Percentiles rank a stretch among this genome's conserved stretches.
phyloP scores from a whole-genome alignment of 371 early-diverging fungal species.

The Mucor velutinosus region DNA sequence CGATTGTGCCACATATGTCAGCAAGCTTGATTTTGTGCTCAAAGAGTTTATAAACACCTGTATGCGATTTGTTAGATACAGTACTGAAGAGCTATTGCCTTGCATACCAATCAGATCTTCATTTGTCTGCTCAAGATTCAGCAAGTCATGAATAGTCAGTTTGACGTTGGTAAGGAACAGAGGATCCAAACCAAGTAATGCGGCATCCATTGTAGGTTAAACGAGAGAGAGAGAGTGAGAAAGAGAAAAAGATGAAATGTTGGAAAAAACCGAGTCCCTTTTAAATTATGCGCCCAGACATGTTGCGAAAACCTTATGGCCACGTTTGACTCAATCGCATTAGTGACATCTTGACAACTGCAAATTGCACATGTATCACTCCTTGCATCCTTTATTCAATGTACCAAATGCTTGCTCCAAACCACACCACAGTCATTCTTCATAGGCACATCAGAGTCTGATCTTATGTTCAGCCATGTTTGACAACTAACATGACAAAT shows the following conservation, averaged over 20 bases:
- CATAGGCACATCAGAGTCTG: too few relatives aligned
- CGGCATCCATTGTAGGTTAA: neutral
- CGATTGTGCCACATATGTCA: constrained; percentile 16
- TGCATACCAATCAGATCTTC: neutral
- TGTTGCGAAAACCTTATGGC: too few relatives aligned
- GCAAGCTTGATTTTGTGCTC: constrained; percentile 8
- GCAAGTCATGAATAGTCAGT: constrained; percentile 5
- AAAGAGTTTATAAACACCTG: neutral
- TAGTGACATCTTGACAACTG: too few relatives aligned
- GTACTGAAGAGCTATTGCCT: neutral
- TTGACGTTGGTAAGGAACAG: constrained; percentile 9
- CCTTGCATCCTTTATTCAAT: too few relatives aligned
- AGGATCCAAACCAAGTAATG: constrained; percentile 4
- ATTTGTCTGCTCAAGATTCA: neutral
- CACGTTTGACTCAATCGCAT: too few relatives aligned
- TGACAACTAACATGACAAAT: too few relatives aligned
- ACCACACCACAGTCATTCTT: too few relatives aligned
- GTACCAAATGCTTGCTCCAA: too few relatives aligned
- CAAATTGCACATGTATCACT: too few relatives aligned
- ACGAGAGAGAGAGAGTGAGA: neutral
- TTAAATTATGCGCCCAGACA: too few relatives aligned
- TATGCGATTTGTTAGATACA: neutral
- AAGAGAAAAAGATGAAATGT: neutral
- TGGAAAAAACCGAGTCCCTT: too few relatives aligned
- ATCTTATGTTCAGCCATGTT: too few relatives aligned